Percentiles rank a stretch among this genome's conserved stretches.
Evolutionary conservation across 2,329 filamentous ascomycete genomes (phyloP).

Genomic region (Alternaria metachromatica): DNA sequence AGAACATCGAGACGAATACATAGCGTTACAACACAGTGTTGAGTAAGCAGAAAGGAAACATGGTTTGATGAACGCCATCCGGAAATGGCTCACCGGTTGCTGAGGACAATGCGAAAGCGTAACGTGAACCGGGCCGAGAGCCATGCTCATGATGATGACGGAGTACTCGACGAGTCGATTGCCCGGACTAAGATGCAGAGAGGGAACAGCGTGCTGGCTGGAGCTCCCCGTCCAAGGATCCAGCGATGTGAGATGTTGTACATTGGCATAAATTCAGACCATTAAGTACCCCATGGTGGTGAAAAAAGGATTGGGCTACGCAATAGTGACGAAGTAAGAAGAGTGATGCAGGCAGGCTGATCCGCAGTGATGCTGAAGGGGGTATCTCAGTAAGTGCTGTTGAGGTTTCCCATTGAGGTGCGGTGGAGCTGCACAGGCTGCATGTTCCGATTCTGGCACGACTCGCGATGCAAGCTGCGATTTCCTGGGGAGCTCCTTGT

Average conservation of each 20-base stretch:
- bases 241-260: background rate
- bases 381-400: conserved; percentile 18
- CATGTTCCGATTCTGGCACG: conserved; percentile 6
- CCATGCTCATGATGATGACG: background rate
- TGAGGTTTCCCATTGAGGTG: conserved; percentile 23
- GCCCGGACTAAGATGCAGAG: background rate
- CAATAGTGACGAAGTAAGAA: background rate
- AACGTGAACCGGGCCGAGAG: background rate
- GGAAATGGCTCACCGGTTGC: background rate
- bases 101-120: background rate
- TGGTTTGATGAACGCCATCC: background rate
- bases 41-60: background rate
- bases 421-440: conserved; percentile 10
- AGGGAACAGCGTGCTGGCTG: background rate
- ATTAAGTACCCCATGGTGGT: background rate
- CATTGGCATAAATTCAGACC: background rate
- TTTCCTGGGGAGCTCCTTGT: conserved; percentile 11
- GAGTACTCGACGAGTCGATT: background rate
- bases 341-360: background rate
- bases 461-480: conserved; percentile 7
- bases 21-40: background rate
- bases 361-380: background rate
- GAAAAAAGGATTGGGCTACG: background rate
- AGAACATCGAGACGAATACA: background rate
- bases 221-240: background rate